Conservation (phyloP, 768 basidiomycete genomes). For the Tulasnella sp. region DNA sequence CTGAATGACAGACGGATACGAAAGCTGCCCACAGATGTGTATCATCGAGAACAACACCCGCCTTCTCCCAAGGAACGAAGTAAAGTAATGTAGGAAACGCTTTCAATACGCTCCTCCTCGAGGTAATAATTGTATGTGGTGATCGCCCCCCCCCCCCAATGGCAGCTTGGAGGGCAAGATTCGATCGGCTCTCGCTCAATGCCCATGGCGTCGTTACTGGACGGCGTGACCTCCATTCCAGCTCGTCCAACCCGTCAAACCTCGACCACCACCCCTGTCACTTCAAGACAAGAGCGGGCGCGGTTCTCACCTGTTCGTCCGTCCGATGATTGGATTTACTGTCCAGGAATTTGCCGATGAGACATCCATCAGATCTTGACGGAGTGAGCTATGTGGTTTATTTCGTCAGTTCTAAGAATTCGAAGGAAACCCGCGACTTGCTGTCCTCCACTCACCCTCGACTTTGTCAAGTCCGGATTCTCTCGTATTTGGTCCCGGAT, state of each 20-base stretch:
- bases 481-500: slow-evolving; percentile 47
- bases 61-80: slow-evolving; percentile 33
- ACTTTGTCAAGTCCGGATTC: slow-evolving; percentile 55
- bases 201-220: slow-evolving; percentile 46
- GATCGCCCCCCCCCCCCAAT: slow-evolving; percentile 43
- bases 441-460: slow-evolving; percentile 37
- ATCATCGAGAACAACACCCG: slow-evolving; percentile 38
- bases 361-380: slow-evolving; percentile 39
- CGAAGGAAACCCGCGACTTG: not conserved
- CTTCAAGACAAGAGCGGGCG: slow-evolving; percentile 41
- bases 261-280: slow-evolving; percentile 35
- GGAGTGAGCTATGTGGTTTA: slow-evolving; percentile 30
- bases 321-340: slow-evolving; percentile 39
- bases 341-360: slow-evolving; percentile 41
- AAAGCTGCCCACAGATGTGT: not conserved
- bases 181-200: not conserved
- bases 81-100: slow-evolving; percentile 36
- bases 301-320: slow-evolving; percentile 43
- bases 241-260: slow-evolving; percentile 46
- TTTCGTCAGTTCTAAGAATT: not conserved
- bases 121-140: slow-evolving; percentile 46
- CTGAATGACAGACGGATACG: not conserved
- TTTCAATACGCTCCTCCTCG: slow-evolving; percentile 41
- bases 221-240: slow-evolving; percentile 45
- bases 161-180: slow-evolving; percentile 37